These are phyloP conservation scores for Leccinum olivaceopallidum DNA, from an alignment of 768 basidiomycete species.

Conservation along the genomic window DNA sequence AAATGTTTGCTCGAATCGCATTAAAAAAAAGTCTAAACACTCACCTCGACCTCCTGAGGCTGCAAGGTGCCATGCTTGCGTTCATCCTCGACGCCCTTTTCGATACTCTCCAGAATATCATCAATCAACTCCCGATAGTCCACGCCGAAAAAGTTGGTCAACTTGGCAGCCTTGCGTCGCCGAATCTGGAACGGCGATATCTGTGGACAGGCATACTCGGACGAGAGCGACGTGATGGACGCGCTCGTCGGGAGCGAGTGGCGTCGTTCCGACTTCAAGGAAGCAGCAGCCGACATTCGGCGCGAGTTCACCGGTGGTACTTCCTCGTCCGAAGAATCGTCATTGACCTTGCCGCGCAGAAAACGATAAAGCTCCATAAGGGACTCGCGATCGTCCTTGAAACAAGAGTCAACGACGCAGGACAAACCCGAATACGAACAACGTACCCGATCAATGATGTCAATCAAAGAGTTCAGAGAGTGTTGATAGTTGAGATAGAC, in stretches of 20 bases:
- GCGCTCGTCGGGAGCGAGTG: constrained; percentile 67
- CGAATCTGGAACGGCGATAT: constrained; percentile 60
- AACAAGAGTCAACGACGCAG: constrained; percentile 6
- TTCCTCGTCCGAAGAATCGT: constrained; percentile 25
- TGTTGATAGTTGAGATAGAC: constrained; percentile 79
- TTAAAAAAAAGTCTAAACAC: constrained; percentile 19
- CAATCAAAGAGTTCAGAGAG: constrained; percentile 76
- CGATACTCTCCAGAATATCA: constrained; percentile 81
- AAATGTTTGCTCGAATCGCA: not conserved
- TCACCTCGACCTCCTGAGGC: constrained; percentile 71
- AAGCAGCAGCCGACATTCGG: constrained; percentile 36
- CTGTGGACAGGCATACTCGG: constrained; percentile 48
- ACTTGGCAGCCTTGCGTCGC: constrained; percentile 75
- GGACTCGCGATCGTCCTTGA: constrained; percentile 73
- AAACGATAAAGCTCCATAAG: constrained; percentile 75
- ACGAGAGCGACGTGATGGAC: constrained; percentile 59
- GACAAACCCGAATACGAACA: not conserved
- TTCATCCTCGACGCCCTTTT: constrained; percentile 73
- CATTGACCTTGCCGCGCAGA: constrained; percentile 41
- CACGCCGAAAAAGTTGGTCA: constrained; percentile 86
- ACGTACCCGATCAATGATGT: constrained; percentile 77
- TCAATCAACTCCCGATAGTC: constrained; percentile 76
- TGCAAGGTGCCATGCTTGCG: constrained; percentile 59
- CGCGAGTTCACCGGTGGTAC: constrained; percentile 18
- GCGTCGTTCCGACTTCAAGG: constrained; percentile 60